Percentiles rank a stretch among this genome's conserved stretches.
phyloP scores from a whole-genome alignment of 2,329 filamentous ascomycete species.

The Westerdykella sp. region DNA sequence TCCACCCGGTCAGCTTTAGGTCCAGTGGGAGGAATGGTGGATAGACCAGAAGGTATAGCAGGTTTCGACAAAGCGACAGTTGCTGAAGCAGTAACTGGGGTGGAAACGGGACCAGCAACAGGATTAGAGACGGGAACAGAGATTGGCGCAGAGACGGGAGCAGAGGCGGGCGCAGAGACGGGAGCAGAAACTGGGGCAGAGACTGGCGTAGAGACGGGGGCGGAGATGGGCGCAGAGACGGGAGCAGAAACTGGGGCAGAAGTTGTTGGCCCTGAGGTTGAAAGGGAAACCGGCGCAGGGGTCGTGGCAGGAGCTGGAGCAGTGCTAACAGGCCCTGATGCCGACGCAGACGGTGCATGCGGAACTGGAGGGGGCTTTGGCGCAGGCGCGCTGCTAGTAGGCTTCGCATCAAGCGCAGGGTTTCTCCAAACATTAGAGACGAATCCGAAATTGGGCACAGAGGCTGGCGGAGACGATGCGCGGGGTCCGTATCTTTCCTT shows the following conservation, averaged over 20 bases:
- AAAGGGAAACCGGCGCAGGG: constrained; percentile 15
- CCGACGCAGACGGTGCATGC: constrained; percentile 14
- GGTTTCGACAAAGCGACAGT: constrained; percentile 22
- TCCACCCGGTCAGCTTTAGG: constrained; percentile 34
- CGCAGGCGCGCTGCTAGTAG: constrained; percentile 17
- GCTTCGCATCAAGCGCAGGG: constrained; percentile 32
- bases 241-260: constrained; percentile 23
- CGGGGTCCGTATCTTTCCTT: constrained; percentile 43
- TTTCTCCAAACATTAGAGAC: constrained; percentile 41
- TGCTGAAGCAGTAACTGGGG: constrained; percentile 13
- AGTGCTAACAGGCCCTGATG: constrained; percentile 10
- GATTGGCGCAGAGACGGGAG: constrained; percentile 13
- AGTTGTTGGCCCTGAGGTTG: constrained; percentile 9
- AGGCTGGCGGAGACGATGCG: constrained; percentile 48
- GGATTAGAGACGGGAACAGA: constrained; percentile 22
- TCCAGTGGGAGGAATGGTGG: constrained; percentile 35
- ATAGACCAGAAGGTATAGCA: constrained; percentile 34
- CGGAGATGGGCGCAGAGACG: constrained; percentile 10
- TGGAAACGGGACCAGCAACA: constrained; percentile 10
- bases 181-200: constrained; percentile 24
- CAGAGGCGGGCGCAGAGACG: constrained; percentile 10
- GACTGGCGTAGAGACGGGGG: constrained; percentile 13
- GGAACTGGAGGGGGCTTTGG: constrained; percentile 22
- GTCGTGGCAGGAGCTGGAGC: constrained; percentile 12
- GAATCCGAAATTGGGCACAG: constrained; percentile 52